phyloP scores from a whole-genome alignment of 495 filamentous ascomycete genomes.

The Parathielavia hyrcaniae region DNA sequence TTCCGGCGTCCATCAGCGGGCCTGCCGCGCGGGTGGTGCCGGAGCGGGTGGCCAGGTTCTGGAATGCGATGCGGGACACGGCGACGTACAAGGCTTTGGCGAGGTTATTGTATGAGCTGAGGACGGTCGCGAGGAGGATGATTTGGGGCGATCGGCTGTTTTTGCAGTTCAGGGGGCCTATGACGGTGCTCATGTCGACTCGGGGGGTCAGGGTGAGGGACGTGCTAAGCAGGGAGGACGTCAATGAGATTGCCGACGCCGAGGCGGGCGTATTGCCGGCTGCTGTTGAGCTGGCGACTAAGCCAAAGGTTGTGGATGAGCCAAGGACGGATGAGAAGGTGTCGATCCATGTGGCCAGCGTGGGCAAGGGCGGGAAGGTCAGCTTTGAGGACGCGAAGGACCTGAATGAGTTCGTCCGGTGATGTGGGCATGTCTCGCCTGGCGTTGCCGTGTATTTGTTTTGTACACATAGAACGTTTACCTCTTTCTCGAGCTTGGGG shows the following conservation, averaged over 20 bases:
- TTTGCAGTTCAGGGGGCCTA: slow-evolving; percentile 79
- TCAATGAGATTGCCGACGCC: slow-evolving; percentile 78
- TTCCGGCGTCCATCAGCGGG: slow-evolving; percentile 48
- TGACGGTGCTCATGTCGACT: slow-evolving; percentile 77
- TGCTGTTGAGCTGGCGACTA: slow-evolving; percentile 41
- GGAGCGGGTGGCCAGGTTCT: slow-evolving; percentile 57
- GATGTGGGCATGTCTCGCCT: background rate
- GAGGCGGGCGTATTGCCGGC: slow-evolving; percentile 53
- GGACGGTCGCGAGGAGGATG: slow-evolving; percentile 67
- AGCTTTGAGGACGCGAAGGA: slow-evolving; percentile 56
- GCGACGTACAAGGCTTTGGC: slow-evolving; percentile 62
- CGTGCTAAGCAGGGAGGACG: slow-evolving; percentile 62
- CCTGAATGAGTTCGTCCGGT: slow-evolving; percentile 47
- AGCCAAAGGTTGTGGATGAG: slow-evolving; percentile 33
- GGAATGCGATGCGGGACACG: slow-evolving; percentile 61
- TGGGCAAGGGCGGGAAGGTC: slow-evolving; percentile 63
- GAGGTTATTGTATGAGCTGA: slow-evolving; percentile 53
- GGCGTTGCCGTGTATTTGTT: background rate
- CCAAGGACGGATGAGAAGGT: slow-evolving; percentile 31
- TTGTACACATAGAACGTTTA: background rate
- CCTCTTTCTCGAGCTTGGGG: background rate
- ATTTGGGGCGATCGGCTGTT: slow-evolving; percentile 96
- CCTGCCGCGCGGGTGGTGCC: slow-evolving; percentile 31
- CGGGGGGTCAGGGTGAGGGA: slow-evolving; percentile 70
- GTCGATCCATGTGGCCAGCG: slow-evolving; percentile 50